These are phyloP conservation scores for Prinsepia uniflora DNA, from an alignment of 306 rosid species.

Conservation along the genomic window DNA sequence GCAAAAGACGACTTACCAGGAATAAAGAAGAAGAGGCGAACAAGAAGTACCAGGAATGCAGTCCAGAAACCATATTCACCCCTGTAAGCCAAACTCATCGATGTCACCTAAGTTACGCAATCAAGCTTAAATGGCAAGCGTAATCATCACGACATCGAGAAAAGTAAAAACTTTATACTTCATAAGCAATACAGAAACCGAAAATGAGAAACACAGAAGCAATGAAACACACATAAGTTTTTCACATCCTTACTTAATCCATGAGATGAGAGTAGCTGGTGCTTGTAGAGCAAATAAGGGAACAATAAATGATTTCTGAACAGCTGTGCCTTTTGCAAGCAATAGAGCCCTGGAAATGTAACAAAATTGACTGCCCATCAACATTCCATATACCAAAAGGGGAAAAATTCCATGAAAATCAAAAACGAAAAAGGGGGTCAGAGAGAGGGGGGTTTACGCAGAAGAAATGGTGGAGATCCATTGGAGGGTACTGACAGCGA, in stretches of 20 bases:
- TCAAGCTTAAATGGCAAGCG: not conserved
- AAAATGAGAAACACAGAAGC: not conserved
- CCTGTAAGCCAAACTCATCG: constrained; percentile 46
- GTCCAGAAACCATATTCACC: constrained; percentile 84
- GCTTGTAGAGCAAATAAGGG: constrained; percentile 85
- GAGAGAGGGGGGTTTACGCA: constrained; percentile 38
- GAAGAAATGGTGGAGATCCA: constrained; percentile 60
- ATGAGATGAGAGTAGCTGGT: constrained; percentile 56
- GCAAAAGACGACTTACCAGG: constrained; percentile 44
- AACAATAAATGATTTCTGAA: constrained; percentile 67
- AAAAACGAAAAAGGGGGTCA: not conserved
- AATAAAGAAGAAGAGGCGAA: constrained; percentile 72
- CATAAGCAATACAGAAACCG: not conserved
- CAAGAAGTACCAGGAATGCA: constrained; percentile 78
- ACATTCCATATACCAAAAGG: not conserved
- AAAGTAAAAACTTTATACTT: not conserved
- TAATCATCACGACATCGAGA: not conserved
- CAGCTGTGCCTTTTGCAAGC: constrained; percentile 69
- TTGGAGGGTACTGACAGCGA: constrained; percentile 49
- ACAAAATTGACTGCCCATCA: constrained; percentile 1
- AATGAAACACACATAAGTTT: not conserved
- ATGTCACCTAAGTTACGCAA: constrained; percentile 17
- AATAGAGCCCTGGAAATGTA: constrained; percentile 53
- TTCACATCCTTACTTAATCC: constrained; percentile 59
- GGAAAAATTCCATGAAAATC: not conserved